Percentiles rank a stretch among this genome's conserved stretches.
Evolutionary conservation across 257 asterid genomes (phyloP).

Genomic region (Nicotiana noctiflora): DNA sequence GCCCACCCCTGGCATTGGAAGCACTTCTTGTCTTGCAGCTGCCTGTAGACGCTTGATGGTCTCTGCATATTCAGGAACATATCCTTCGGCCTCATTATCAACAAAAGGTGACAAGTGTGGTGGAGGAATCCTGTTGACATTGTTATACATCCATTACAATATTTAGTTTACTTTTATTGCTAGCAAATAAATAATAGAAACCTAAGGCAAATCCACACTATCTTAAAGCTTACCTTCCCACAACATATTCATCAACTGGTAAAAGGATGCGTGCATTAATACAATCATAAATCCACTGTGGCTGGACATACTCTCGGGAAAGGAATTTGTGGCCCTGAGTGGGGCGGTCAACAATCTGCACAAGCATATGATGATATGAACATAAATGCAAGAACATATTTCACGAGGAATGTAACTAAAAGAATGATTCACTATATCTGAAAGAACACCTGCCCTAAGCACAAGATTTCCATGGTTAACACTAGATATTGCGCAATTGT

Average conservation of each 20-base stretch:
- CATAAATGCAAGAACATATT: background rate
- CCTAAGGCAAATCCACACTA: slow-evolving; percentile 2
- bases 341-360: slow-evolving; percentile 94
- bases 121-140: slow-evolving; percentile 73
- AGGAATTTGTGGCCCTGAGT: slow-evolving; percentile 70
- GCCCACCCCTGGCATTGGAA: slow-evolving; percentile 86
- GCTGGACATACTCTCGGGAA: slow-evolving; percentile 87
- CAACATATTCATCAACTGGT: slow-evolving; percentile 69
- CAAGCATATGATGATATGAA: slow-evolving; percentile 9
- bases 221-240: slow-evolving; percentile 56
- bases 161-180: background rate
- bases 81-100: slow-evolving; percentile 95
- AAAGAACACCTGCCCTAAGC: background rate
- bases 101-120: slow-evolving; percentile 98
- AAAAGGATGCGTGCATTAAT: slow-evolving; percentile 73
- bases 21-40: slow-evolving; percentile 77
- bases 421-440: background rate
- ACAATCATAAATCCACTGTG: slow-evolving; percentile 94
- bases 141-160: background rate
- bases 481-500: background rate
- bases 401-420: background rate
- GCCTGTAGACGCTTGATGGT: slow-evolving; percentile 80
- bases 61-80: slow-evolving; percentile 93
- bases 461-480: background rate
- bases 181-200: background rate